phyloP scores from a whole-genome alignment of 257 asterid species.

The Solanum rostratum region DNA sequence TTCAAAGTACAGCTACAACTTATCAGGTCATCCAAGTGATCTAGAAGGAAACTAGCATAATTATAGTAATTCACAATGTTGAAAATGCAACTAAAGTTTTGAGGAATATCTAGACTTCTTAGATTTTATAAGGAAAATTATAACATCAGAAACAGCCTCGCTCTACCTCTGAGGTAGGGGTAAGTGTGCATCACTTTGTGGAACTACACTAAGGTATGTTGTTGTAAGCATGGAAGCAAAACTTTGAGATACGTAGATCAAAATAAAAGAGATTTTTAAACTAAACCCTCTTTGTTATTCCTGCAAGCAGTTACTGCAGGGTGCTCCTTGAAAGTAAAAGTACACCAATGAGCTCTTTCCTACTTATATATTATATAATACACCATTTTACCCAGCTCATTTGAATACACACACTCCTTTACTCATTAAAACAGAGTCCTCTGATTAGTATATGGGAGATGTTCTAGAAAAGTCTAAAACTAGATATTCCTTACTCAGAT shows the following conservation, averaged over 20 bases:
- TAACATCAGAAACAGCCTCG: no score
- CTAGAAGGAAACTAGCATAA: neutral
- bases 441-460: neutral
- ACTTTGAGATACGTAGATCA: neutral
- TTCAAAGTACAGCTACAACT: neutral
- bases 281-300: neutral
- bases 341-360: neutral
- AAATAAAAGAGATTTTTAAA: neutral
- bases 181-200: no score
- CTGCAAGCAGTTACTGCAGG: neutral
- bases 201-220: no score
- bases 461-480: neutral
- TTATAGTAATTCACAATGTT: neutral
- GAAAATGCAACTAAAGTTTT: neutral
- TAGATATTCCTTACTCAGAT: neutral
- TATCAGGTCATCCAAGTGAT: neutral
- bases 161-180: no score
- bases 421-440: neutral
- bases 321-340: neutral
- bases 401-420: neutral
- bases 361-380: neutral
- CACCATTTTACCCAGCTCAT: neutral
- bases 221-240: no score
- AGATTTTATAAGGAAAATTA: neutral
- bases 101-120: neutral